A percentile compares a stretch with the other conserved stretches of the same genome.
Evolutionary conservation across 768 basidiomycete genomes (phyloP).

Genomic region (Lepiota brunneoincarnata): DNA sequence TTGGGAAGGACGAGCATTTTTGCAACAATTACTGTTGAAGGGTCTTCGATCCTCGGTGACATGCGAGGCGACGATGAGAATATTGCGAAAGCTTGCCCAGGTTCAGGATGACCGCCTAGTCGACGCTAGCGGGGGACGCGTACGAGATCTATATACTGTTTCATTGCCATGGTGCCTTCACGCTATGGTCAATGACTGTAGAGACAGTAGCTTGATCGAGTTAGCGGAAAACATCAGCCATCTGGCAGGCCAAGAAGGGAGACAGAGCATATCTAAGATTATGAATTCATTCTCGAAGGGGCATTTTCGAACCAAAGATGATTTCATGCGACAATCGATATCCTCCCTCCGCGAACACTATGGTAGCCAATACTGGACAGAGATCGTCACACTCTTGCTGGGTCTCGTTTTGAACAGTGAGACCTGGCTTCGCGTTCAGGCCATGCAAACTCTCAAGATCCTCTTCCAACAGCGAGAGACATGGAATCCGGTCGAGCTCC

Average conservation of each 20-base stretch:
- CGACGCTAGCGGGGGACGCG: slow-evolving; percentile 65
- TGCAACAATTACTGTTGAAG: slow-evolving; percentile 71
- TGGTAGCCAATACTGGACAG: slow-evolving; percentile 68
- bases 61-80: slow-evolving; percentile 59
- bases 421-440: slow-evolving; percentile 76
- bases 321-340: slow-evolving; percentile 89
- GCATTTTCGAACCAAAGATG: slow-evolving; percentile 89
- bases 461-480: slow-evolving; percentile 86
- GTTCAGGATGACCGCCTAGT: slow-evolving; percentile 63
- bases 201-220: slow-evolving; percentile 57
- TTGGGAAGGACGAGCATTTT: slow-evolving; percentile 62
- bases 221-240: slow-evolving; percentile 73
- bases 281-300: slow-evolving; percentile 86
- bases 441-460: slow-evolving; percentile 86
- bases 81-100: slow-evolving; percentile 62
- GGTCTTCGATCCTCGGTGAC: slow-evolving; percentile 82
- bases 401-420: slow-evolving; percentile 83
- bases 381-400: slow-evolving; percentile 82
- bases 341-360: slow-evolving; percentile 85
- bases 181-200: slow-evolving; percentile 58
- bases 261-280: slow-evolving; percentile 80
- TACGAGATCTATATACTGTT: slow-evolving; percentile 80
- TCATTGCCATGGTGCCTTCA: slow-evolving; percentile 88
- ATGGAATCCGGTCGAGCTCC: slow-evolving; percentile 63
- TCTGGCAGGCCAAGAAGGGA: slow-evolving; percentile 70